These are phyloP conservation scores for Annulohypoxylon truncatum DNA, from an alignment of 2,329 filamentous ascomycete species.

Conservation along the genomic window DNA sequence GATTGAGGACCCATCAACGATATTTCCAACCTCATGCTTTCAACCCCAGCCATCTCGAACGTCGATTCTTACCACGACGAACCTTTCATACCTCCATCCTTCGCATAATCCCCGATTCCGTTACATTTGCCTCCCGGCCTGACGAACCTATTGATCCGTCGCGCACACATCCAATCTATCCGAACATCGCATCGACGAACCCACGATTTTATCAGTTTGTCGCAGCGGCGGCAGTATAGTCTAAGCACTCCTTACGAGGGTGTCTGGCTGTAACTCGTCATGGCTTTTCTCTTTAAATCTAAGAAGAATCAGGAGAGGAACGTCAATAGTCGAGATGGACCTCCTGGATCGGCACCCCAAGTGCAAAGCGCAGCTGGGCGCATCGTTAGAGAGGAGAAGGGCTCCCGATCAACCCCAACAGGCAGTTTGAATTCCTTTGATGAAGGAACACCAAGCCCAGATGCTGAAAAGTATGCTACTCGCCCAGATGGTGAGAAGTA, in stretches of 20 bases:
- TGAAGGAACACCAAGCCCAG: conserved; percentile 70
- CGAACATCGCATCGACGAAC: conserved; percentile 8
- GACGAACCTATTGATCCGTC: background rate
- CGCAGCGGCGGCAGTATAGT: conserved; percentile 28
- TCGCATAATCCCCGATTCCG: conserved; percentile 19
- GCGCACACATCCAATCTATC: conserved; percentile 17
- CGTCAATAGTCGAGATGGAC: conserved; percentile 66
- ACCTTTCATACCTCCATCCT: conserved; percentile 26
- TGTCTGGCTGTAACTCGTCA: conserved; percentile 61
- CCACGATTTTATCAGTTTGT: conserved; percentile 23
- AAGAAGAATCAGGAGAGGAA: conserved; percentile 79
- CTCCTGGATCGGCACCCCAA: conserved; percentile 60
- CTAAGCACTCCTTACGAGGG: conserved; percentile 38
- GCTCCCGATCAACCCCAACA: conserved; percentile 75
- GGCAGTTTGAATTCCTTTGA: conserved; percentile 81
- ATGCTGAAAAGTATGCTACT: conserved; percentile 67
- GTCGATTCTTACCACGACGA: conserved; percentile 31
- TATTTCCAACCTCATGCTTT: conserved; percentile 44
- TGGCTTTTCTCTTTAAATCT: conserved; percentile 86
- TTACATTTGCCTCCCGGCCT: conserved; percentile 14
- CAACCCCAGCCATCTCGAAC: conserved; percentile 46
- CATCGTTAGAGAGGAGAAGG: conserved; percentile 67
- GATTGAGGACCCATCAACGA: conserved; percentile 36
- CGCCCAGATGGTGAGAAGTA: conserved; percentile 70
- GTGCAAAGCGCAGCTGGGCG: conserved; percentile 62